Base-by-base conservation (phyloP, 2,329 filamentous ascomycete genomes). In the Monilinia fructigena region DNA sequence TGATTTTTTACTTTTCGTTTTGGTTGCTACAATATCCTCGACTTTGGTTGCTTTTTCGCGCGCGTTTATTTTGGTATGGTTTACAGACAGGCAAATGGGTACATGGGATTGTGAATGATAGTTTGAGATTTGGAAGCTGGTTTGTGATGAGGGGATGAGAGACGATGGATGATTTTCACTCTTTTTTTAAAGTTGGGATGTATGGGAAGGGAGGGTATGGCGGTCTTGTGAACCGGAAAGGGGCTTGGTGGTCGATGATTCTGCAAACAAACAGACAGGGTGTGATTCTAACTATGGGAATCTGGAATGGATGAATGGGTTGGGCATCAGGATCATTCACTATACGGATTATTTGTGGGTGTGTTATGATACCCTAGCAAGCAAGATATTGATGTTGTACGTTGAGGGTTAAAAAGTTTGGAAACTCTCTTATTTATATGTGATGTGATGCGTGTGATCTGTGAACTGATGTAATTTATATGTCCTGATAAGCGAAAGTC, bases 1-100 rank as follows among this genome's bases (percentile, higher is more conserved):
- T 45, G 48, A 55, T 63, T 55, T 55, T 63, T 63, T 63, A 55
- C 20, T 63, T 63, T 63, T 63, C 50, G 47, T 63, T 56, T 63
- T 55, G 45, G 38, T 42, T 63, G 50, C 61, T 47, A 55, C 40
- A 55, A 35, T 55, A 55, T 56, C 40, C 38, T 63, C 48, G 50
- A 63, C 50, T 63, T 55, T 55, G 52, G 35, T 54, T 63, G 45
- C 35, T 45, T 63, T 63, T 63, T 63, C 35, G 38, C 52, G 50
- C 40, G 61, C 50, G 50, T 47, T 23, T 56, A 40, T 31, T 54
- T 54, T 63, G 61, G 42, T 47, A 42, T 20, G 48, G 52, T 23
- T 26, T 38, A 45, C 40, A 58, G 35, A 31, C 40, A 50, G 58
- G 45, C 16, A 61, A 38, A 50, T 61, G 31, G 45, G 45, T 50